Conservation (phyloP, 2,329 filamentous ascomycete species). For the Pseudogymnoascus sp. region DNA sequence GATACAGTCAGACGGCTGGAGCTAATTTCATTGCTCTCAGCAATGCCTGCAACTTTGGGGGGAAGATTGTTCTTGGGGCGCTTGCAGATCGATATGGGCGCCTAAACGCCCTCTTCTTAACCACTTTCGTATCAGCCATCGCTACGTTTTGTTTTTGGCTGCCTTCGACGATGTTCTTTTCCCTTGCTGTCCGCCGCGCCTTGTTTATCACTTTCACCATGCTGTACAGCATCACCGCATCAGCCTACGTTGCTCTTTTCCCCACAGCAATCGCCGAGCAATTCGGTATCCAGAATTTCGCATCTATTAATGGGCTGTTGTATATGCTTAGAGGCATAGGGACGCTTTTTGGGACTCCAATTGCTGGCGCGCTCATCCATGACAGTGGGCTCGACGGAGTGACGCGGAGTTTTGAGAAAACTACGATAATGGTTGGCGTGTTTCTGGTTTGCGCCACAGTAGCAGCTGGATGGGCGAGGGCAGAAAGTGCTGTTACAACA, state of each 20-base stretch:
- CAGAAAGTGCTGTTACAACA: conserved; percentile 1
- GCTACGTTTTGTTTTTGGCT: conserved; percentile 26
- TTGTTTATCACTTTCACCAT: conserved; percentile 29
- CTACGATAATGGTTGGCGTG: conserved; percentile 8
- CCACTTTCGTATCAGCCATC: conserved; percentile 24
- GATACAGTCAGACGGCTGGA: conserved; percentile 28
- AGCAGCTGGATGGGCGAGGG: conserved; percentile 8
- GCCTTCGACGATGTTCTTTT: conserved; percentile 13
- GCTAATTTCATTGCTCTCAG: conserved; percentile 33
- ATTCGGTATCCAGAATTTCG: conserved; percentile 20
- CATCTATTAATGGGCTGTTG: conserved; percentile 18
- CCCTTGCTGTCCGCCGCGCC: neutral
- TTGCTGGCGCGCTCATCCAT: conserved; percentile 20
- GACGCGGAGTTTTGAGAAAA: neutral
- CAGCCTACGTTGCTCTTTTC: conserved; percentile 33
- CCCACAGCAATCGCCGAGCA: conserved; percentile 24
- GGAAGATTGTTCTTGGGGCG: conserved; percentile 31
- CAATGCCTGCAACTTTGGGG: conserved; percentile 32
- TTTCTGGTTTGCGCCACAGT: conserved; percentile 6
- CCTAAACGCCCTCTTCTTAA: conserved; percentile 31
- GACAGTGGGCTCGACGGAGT: conserved; percentile 39
- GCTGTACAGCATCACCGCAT: conserved; percentile 31
- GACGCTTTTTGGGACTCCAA: conserved; percentile 18
- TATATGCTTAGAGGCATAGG: conserved; percentile 21
- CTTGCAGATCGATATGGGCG: conserved; percentile 31